Percentiles rank a stretch among this genome's conserved stretches.
Conservation (phyloP, 768 basidiomycete genomes). For the Suillus subalutaceus region DNA sequence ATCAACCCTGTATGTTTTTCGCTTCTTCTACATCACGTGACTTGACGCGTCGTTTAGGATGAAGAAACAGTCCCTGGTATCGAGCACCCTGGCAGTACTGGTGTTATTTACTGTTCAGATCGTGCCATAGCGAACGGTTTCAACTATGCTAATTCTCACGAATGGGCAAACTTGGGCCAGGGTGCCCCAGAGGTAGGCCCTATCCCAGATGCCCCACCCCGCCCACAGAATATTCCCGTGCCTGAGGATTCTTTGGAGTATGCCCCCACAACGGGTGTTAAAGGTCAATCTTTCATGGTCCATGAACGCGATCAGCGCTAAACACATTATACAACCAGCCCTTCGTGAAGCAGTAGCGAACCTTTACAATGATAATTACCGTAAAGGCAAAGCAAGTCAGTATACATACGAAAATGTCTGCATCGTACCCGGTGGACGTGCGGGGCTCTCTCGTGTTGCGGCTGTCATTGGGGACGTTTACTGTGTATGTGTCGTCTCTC, state of each 20-base stretch:
- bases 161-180: slow-evolving; percentile 92
- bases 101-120: slow-evolving; percentile 87
- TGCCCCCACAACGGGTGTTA: slow-evolving; percentile 91
- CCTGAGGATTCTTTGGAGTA: slow-evolving; percentile 82
- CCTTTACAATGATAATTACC: slow-evolving; percentile 87
- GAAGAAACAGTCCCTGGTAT: slow-evolving; percentile 92
- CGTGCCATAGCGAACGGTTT: slow-evolving; percentile 97
- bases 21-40: slow-evolving; percentile 2
- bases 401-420: slow-evolving; percentile 94
- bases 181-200: slow-evolving; percentile 89
- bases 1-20: slow-evolving; percentile 60
- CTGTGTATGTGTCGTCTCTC: slow-evolving; percentile 47
- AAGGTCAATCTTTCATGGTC: slow-evolving; percentile 45
- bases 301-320: slow-evolving; percentile 5
- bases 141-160: slow-evolving; percentile 72
- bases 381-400: slow-evolving; percentile 76
- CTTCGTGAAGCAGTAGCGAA: slow-evolving; percentile 90
- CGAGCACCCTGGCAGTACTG: slow-evolving; percentile 67
- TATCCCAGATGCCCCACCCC: slow-evolving; percentile 72
- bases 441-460: slow-evolving; percentile 88
- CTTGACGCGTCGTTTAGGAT: slow-evolving; percentile 45
- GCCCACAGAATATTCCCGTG: slow-evolving; percentile 66
- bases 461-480: slow-evolving; percentile 92
- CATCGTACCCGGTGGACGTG: slow-evolving; percentile 92
- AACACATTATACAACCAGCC: slow-evolving; percentile 39